phyloP scores from a whole-genome alignment of 352 stramenopile genomes.

The Phytopythium montanum region DNA sequence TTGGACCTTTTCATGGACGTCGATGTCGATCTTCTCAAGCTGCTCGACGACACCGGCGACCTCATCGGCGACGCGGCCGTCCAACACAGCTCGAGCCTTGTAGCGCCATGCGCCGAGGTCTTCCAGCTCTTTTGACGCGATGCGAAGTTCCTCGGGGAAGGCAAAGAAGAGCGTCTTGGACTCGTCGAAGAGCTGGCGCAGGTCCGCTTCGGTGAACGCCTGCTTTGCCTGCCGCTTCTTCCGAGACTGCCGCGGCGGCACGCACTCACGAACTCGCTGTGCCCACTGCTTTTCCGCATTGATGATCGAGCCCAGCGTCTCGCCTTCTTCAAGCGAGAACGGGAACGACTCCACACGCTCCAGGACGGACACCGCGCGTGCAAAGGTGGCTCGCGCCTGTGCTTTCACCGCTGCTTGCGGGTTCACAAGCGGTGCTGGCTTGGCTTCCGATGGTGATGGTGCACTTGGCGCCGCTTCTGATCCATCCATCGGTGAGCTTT shows the following conservation, averaged over 20 bases:
- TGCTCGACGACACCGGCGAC: constrained; percentile 35
- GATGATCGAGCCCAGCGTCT: constrained; percentile 53
- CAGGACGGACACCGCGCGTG: constrained; percentile 46
- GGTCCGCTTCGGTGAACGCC: constrained; percentile 49
- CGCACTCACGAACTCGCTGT: constrained; percentile 61
- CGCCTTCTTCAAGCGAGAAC: constrained; percentile 70
- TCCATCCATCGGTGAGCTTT: background rate
- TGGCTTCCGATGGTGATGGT: background rate
- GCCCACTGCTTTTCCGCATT: constrained; percentile 61
- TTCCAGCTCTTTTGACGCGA: constrained; percentile 69
- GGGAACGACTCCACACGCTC: constrained; percentile 67
- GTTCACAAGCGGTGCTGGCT: background rate
- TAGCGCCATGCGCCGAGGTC: constrained; percentile 60
- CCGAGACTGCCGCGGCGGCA: constrained; percentile 72
- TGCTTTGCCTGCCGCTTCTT: constrained; percentile 75
- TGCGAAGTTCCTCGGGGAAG: constrained; percentile 77
- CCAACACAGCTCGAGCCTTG: constrained; percentile 52
- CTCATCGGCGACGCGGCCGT: constrained; percentile 27
- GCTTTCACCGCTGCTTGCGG: background rate
- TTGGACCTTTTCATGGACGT: constrained; percentile 57
- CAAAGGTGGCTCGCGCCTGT: constrained; percentile 34
- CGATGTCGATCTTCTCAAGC: constrained; percentile 60
- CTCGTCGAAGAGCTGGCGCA: constrained; percentile 53
- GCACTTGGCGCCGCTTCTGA: background rate
- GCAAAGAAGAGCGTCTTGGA: constrained; percentile 55